Percentiles rank a stretch among this genome's conserved stretches.
phyloP scores from a whole-genome alignment of 306 rosid species.

The Fragaria nilgerrensis region DNA sequence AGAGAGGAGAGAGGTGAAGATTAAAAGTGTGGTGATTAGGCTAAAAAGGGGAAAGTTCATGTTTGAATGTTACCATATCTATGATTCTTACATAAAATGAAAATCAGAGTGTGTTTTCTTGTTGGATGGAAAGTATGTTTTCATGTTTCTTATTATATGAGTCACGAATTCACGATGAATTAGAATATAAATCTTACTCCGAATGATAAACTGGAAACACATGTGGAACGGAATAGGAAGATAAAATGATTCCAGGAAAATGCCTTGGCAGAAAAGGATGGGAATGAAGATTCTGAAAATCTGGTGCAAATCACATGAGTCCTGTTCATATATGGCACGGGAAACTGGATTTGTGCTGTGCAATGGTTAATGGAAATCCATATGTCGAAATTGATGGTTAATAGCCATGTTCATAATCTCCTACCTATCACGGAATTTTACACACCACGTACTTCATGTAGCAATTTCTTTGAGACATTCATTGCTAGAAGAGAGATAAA shows the following conservation, averaged over 20 bases:
- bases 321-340: constrained; percentile 12
- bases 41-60: not conserved
- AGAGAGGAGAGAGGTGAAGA: not conserved
- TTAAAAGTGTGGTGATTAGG: not conserved
- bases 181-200: not conserved
- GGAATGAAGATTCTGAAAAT: not conserved
- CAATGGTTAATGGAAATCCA: not conserved
- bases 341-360: not conserved
- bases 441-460: not conserved
- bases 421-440: not conserved
- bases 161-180: not conserved
- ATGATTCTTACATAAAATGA: not conserved
- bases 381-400: no score
- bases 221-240: not conserved
- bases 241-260: not conserved
- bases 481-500: not conserved
- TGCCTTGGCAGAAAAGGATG: not conserved
- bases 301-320: constrained; percentile 29
- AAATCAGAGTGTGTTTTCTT: not conserved
- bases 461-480: no score
- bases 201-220: not conserved
- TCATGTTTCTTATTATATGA: not conserved
- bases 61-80: not conserved
- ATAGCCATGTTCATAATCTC: not conserved
- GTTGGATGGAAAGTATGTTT: not conserved